Conservation (phyloP, 345 rosid species). For the Excoecaria cochinchinensis region DNA sequence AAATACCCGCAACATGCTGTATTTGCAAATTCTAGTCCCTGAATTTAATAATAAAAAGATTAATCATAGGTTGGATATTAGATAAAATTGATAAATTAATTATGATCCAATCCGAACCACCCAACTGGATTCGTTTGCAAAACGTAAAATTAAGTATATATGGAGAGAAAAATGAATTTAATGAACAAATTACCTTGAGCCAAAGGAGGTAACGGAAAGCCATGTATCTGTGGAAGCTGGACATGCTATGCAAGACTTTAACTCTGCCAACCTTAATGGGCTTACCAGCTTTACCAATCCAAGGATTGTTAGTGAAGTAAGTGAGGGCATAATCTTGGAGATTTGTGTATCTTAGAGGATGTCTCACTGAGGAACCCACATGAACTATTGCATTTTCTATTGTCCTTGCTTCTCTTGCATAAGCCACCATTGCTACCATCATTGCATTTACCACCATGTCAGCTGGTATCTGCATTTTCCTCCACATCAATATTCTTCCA, state of each 20-base stretch:
- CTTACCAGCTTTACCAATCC: conserved; percentile 81
- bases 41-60: neutral
- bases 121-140: no score
- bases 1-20: conserved; percentile 43
- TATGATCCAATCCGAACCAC: no score
- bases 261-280: conserved; percentile 50
- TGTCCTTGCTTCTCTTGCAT: conserved; percentile 7
- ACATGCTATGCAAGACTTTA: conserved; percentile 50
- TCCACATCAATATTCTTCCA: no score
- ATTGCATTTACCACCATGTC: conserved; percentile 51
- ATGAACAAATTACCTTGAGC: conserved; percentile 51
- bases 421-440: conserved; percentile 39
- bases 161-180: no score
- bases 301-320: conserved; percentile 68
- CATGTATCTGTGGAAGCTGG: conserved; percentile 75
- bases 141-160: no score
- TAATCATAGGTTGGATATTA: no score
- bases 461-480: conserved; percentile 36
- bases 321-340: conserved; percentile 42
- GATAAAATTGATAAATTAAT: no score
- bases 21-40: conserved; percentile 54
- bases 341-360: conserved; percentile 39
- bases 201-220: conserved; percentile 54
- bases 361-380: conserved; percentile 65
- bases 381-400: conserved; percentile 51